Evolutionary conservation across 2,329 filamentous ascomycete genomes (phyloP).

Genomic region (Colletotrichum zoysiae): DNA sequence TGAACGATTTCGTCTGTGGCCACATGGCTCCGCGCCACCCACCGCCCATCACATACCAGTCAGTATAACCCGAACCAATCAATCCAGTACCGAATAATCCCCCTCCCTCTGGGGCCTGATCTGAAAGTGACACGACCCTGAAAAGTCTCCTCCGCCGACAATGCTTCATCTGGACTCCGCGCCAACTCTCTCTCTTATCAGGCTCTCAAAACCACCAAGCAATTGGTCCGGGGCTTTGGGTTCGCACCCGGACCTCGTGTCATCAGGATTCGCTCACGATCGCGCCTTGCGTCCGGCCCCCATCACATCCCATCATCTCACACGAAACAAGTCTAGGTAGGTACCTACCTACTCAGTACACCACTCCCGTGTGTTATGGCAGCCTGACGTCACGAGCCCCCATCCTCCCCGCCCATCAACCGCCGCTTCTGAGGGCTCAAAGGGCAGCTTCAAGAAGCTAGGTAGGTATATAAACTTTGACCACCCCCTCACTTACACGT

Average conservation of each 20-base stretch:
- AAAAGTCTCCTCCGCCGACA: neutral
- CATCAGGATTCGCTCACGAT: neutral
- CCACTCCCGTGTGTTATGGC: slow-evolving; percentile 27
- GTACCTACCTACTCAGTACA: neutral
- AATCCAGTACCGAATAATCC: neutral
- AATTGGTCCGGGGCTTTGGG: neutral
- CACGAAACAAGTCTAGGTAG: neutral
- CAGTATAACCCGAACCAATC: neutral
- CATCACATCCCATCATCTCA: neutral
- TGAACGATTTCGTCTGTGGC: neutral
- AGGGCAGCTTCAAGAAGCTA: neutral
- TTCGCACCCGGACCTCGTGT: neutral
- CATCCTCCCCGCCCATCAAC: slow-evolving; percentile 7
- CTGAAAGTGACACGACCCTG: slow-evolving; percentile 27
- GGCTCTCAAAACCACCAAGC: neutral
- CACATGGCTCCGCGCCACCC: neutral
- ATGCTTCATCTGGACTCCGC: neutral
- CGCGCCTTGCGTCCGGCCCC: slow-evolving; percentile 2
- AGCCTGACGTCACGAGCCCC: slow-evolving; percentile 36
- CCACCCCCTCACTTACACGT: neutral
- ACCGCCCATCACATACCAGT: neutral
- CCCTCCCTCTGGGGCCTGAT: slow-evolving; percentile 9
- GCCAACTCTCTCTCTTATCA: neutral
- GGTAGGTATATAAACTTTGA: slow-evolving; percentile 19
- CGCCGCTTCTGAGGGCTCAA: neutral